Evolutionary conservation across 495 filamentous ascomycete species (phyloP), one percentile per base, ranked within the genome.

Genomic region (Penicillium roqueforti): DNA sequence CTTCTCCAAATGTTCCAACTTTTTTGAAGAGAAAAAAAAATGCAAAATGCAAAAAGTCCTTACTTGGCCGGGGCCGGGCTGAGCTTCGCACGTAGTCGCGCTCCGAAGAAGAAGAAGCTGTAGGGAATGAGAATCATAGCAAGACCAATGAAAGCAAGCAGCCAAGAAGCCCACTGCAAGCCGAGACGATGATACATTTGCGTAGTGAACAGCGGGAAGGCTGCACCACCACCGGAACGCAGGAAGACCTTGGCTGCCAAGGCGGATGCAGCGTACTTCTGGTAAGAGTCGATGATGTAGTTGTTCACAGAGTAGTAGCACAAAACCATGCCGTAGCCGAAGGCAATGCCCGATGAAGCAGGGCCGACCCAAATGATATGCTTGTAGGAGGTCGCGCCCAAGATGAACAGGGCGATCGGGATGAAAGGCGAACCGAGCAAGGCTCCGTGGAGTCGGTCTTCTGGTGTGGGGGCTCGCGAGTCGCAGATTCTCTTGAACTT

Each of bases 241-340:
- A 68, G 31, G 39, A 70, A 67, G n/a, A 64, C 64, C 47, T 72
- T 72, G 0, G 68, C 68, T 13, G 69, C 69, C 28, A 72, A 41
- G 0, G 69, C 68, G 3, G 63, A 69, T 0, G 69, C 69, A 4
- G 68, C 67, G 36, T 72, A 72, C 32, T 65, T 65, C 46, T 65
- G 66, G 59, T 89, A 91, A 0, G 79, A 76, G 42, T 89, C 87
- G 39, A 83, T 83, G 34, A 90, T 76, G 60, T 89, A 91, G 61
- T 82, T 87, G 65, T 87, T 83, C 42, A 88, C 75, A 19, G 75
- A 73, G 16, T 88, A 76, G 71, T 88, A 88, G 43, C 89, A 80
- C 18, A 84, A 63, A 0, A 87, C 82, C 75, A 85, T 81, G 25
- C 84, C 83, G 47, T 85, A 85, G 2, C 84, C 87, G 52, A 89